Evolutionary conservation across 2,329 filamentous ascomycete genomes (phyloP).

Genomic region (Thelonectria blattea): DNA sequence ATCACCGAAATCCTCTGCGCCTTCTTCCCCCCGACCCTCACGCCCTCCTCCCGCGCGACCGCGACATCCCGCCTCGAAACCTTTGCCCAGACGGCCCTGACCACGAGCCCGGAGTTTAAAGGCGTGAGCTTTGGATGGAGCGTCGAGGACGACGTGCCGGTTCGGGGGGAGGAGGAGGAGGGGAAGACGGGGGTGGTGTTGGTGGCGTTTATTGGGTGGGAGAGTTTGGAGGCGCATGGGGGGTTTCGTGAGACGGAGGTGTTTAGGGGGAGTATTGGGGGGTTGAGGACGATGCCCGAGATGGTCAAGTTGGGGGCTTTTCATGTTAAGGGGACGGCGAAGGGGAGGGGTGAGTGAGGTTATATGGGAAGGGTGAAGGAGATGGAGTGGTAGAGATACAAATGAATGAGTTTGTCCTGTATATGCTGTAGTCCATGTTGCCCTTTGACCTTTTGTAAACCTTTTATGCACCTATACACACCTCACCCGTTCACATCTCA

Average conservation of each 20-base stretch:
- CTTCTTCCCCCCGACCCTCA: slow-evolving; percentile 21
- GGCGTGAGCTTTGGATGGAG: slow-evolving; percentile 37
- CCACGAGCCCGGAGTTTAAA: slow-evolving; percentile 5
- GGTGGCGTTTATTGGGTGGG: slow-evolving; percentile 44
- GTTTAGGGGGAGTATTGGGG: slow-evolving; percentile 42
- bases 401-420: background rate
- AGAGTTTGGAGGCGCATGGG: slow-evolving; percentile 45
- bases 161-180: slow-evolving; percentile 39
- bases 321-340: slow-evolving; percentile 5
- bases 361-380: background rate
- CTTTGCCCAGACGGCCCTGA: slow-evolving; percentile 22
- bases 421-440: background rate
- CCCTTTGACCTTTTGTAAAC: too few species aligned
- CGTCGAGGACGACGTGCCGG: slow-evolving; percentile 40
- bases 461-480: too few species aligned
- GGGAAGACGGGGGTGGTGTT: slow-evolving; percentile 34
- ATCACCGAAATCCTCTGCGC: slow-evolving; percentile 20
- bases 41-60: background rate
- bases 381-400: background rate
- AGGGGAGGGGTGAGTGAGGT: background rate
- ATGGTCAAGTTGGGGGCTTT: slow-evolving; percentile 29
- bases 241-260: slow-evolving; percentile 42
- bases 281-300: slow-evolving; percentile 31
- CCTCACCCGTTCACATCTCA: too few species aligned
- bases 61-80: slow-evolving; percentile 1